These are phyloP conservation scores for Heimioporus sp. DNA, from an alignment of 768 basidiomycete genomes.

Conservation along the genomic window DNA sequence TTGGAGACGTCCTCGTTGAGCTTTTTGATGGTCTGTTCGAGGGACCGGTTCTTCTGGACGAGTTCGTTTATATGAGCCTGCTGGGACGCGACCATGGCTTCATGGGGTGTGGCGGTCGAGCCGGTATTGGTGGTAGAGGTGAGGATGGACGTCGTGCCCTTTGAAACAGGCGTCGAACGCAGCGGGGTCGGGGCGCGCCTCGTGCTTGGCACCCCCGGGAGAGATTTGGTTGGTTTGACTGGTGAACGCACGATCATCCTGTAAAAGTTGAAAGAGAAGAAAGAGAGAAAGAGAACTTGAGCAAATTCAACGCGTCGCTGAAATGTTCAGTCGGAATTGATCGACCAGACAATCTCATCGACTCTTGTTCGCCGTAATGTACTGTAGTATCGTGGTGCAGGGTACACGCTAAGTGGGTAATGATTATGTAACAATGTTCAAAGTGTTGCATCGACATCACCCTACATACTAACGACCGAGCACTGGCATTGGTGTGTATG, in stretches of 20 bases:
- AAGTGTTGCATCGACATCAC: too few species aligned
- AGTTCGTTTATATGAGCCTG: slow-evolving; percentile 72
- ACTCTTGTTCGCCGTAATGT: neutral
- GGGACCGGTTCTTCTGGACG: slow-evolving; percentile 61
- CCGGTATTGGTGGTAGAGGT: slow-evolving; percentile 29
- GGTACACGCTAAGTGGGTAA: too few species aligned
- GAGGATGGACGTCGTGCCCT: slow-evolving; percentile 25
- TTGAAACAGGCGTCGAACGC: slow-evolving; percentile 16
- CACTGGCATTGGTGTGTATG: slow-evolving; percentile 41
- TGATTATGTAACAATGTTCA: slow-evolving; percentile 15
- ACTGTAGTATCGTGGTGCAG: too few species aligned
- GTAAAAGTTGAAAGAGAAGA: neutral
- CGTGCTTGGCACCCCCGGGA: slow-evolving; percentile 4
- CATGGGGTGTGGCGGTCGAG: slow-evolving; percentile 33
- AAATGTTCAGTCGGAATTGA: neutral
- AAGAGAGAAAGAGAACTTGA: too few species aligned
- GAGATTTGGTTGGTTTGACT: slow-evolving; percentile 17
- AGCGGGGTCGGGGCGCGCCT: slow-evolving; percentile 21
- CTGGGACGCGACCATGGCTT: slow-evolving; percentile 57
- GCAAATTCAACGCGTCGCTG: too few species aligned
- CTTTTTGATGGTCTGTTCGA: slow-evolving; percentile 59
- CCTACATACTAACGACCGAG: slow-evolving; percentile 37
- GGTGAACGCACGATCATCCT: slow-evolving; percentile 30
- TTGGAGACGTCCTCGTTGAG: slow-evolving; percentile 50
- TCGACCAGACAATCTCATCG: slow-evolving; percentile 10